Percentiles rank a stretch among this genome's conserved stretches.
Evolutionary conservation across 805 yeast species (phyloP).

Genomic region (Ogataea degrootiae): DNA sequence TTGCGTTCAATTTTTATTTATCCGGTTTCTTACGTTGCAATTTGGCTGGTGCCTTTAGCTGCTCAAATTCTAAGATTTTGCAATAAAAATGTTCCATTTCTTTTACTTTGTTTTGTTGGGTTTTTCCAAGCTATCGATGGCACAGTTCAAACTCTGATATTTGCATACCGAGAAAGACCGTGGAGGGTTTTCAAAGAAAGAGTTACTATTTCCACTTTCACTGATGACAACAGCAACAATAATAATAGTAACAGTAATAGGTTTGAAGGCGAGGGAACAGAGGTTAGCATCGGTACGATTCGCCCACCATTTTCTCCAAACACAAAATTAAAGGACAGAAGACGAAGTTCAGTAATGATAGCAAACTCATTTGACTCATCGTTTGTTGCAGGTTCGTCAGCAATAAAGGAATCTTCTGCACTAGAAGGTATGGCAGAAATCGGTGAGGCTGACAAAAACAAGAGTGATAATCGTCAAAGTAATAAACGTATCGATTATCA

Average conservation of each 20-base stretch:
- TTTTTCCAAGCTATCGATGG: constrained; percentile 19
- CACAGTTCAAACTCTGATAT: constrained; percentile 12
- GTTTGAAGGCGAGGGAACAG: too few relatives aligned
- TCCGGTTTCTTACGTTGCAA: constrained; percentile 11
- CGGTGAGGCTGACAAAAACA: not conserved
- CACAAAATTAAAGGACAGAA: too few relatives aligned
- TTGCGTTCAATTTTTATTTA: constrained; percentile 15
- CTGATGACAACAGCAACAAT: not conserved
- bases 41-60: constrained; percentile 15
- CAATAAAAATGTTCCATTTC: constrained; percentile 2
- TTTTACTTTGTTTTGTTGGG: constrained; percentile 6
- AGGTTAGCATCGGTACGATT: too few relatives aligned
- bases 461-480: not conserved
- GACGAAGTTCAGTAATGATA: too few relatives aligned
- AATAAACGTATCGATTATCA: not conserved
- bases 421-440: too few relatives aligned
- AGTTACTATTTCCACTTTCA: not conserved
- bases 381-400: too few relatives aligned
- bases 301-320: too few relatives aligned
- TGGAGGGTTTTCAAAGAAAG: constrained; percentile 11
- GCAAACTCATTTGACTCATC: too few relatives aligned
- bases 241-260: not conserved
- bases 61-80: constrained; percentile 13
- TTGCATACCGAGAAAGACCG: constrained; percentile 18
- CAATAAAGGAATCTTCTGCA: too few relatives aligned